phyloP scores from a whole-genome alignment of 345 rosid species.

The Kandelia obovata region DNA sequence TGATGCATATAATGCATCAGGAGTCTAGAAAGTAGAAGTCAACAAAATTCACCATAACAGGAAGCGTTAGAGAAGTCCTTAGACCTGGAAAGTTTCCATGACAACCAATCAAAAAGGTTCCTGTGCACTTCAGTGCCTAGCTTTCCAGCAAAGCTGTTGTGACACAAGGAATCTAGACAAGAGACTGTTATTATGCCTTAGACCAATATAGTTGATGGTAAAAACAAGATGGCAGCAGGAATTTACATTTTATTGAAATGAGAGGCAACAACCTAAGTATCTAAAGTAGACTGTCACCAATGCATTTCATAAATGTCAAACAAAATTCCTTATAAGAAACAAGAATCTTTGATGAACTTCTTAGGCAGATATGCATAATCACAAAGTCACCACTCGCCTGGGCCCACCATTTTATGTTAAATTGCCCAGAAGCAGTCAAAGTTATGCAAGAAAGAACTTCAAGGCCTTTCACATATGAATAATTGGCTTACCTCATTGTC shows the following conservation, averaged over 20 bases:
- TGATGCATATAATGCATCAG: no score
- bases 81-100: constrained; percentile 69
- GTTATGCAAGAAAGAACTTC: no score
- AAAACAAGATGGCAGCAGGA: constrained; percentile 13
- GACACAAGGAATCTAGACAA: constrained; percentile 50
- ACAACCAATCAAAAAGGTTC: constrained; percentile 97
- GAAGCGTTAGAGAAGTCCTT: constrained; percentile 74
- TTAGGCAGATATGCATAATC: no score
- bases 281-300: no score
- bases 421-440: no score
- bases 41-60: constrained; percentile 49
- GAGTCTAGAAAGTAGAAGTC: neutral
- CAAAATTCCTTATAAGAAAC: no score
- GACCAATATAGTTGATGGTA: neutral
- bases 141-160: constrained; percentile 72
- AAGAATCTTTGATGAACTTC: no score
- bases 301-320: no score
- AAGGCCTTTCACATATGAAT: no score
- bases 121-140: constrained; percentile 97
- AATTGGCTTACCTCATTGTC: no score
- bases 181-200: constrained; percentile 12
- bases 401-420: no score
- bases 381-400: no score
- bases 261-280: constrained; percentile 48
- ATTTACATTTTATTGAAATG: constrained; percentile 90